Percentiles rank a stretch among this genome's conserved stretches.
These are phyloP conservation scores for Phytophthora pinifolia DNA, from an alignment of 352 stramenopile species.

Conservation along the genomic window DNA sequence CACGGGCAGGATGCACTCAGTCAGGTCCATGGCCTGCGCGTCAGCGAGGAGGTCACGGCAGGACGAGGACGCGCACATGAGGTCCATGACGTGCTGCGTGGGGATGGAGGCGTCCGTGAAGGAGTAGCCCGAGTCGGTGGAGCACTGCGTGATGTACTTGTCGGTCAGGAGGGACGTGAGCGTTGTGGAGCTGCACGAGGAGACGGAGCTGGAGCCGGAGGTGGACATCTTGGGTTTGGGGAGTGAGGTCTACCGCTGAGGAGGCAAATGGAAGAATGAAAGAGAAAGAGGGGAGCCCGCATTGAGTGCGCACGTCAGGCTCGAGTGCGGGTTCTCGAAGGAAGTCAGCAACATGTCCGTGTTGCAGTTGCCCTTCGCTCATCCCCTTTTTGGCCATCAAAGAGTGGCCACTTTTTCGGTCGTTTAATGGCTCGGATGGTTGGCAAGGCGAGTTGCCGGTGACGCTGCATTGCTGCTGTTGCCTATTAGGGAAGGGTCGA, in stretches of 20 bases:
- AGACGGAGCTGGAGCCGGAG: conserved; percentile 6
- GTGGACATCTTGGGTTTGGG: conserved; percentile 15
- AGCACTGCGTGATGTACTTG: conserved; percentile 30
- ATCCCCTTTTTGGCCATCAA: conserved; percentile 17
- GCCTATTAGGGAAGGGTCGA: no score
- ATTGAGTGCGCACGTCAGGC: conserved; percentile 13
- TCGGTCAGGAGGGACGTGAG: conserved; percentile 27
- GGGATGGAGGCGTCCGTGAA: conserved; percentile 31
- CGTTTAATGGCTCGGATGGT: no score
- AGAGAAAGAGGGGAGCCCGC: neutral
- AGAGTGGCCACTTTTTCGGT: conserved; percentile 6
- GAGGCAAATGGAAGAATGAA: conserved; percentile 40
- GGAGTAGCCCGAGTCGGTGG: conserved; percentile 33
- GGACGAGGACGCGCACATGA: conserved; percentile 30
- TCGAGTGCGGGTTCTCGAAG: neutral
- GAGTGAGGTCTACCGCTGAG: conserved; percentile 21
- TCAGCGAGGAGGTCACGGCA: conserved; percentile 26
- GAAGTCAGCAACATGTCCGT: neutral
- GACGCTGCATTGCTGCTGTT: no score
- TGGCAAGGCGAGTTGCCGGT: no score
- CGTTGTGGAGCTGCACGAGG: conserved; percentile 13
- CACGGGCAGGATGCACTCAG: conserved; percentile 39
- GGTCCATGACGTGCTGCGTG: conserved; percentile 23
- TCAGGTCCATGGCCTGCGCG: conserved; percentile 19
- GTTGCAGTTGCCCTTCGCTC: conserved; percentile 10